Conservation (phyloP, 495 filamentous ascomycete species). For the Neurospora sp. region DNA sequence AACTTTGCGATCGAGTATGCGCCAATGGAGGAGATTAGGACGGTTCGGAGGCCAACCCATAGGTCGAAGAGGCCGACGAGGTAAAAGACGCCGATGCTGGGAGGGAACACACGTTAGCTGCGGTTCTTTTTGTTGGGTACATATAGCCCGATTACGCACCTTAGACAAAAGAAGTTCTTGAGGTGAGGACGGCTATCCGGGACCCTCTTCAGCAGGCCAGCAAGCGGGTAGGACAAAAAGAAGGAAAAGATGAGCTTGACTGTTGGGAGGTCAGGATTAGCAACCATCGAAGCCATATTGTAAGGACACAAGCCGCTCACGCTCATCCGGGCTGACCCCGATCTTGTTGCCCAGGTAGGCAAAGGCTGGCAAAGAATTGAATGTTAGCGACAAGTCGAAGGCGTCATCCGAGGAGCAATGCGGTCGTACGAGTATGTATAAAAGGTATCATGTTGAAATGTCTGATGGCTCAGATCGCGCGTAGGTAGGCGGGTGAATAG, state of each 20-base stretch:
- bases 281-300: slow-evolving; percentile 2
- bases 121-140: background rate
- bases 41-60: slow-evolving; percentile 74
- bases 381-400: slow-evolving; percentile 13
- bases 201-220: slow-evolving; percentile 79
- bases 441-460: slow-evolving; percentile 64
- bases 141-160: slow-evolving; percentile 30
- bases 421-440: slow-evolving; percentile 61
- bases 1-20: slow-evolving; percentile 78
- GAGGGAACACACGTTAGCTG: background rate
- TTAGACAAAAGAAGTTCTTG: slow-evolving; percentile 84
- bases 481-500: background rate
- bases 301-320: slow-evolving; percentile 35
- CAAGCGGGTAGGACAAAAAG: slow-evolving; percentile 85
- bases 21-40: slow-evolving; percentile 66
- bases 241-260: slow-evolving; percentile 92
- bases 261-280: slow-evolving; percentile 26
- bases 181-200: slow-evolving; percentile 74
- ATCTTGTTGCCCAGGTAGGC: slow-evolving; percentile 50
- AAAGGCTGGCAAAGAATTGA: slow-evolving; percentile 52
- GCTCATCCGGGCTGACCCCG: slow-evolving; percentile 78
- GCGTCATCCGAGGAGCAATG: slow-evolving; percentile 1
- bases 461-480: background rate
- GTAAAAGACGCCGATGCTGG: slow-evolving; percentile 72
- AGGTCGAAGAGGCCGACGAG: slow-evolving; percentile 90